Percentiles rank a stretch among this genome's conserved stretches.
phyloP scores from a whole-genome alignment of 2,329 filamentous ascomycete species.

The Huntiella omanensis region DNA sequence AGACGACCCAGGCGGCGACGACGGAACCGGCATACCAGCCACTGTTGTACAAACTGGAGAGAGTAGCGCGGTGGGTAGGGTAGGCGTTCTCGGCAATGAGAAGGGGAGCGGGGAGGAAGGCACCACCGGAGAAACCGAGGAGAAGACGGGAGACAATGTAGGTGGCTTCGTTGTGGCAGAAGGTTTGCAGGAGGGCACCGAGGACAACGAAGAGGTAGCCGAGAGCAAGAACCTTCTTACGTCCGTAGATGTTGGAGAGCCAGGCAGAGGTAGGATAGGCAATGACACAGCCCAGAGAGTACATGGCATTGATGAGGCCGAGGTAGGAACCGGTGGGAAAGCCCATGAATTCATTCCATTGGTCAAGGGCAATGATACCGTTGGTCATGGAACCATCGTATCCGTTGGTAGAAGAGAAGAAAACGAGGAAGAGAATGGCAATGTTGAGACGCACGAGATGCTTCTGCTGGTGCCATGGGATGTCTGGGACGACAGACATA shows the following conservation, averaged over 20 bases:
- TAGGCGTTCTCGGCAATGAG: slow-evolving; percentile 46
- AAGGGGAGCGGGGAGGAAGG: slow-evolving; percentile 43
- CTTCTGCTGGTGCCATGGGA: slow-evolving; percentile 56
- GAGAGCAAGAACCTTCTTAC: slow-evolving; percentile 26
- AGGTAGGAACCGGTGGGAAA: slow-evolving; percentile 24
- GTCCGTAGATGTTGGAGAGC: slow-evolving; percentile 27
- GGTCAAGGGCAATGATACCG: slow-evolving; percentile 25
- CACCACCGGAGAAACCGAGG: slow-evolving; percentile 21
- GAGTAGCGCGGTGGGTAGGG: slow-evolving; percentile 39
- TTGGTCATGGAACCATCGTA: slow-evolving; percentile 33
- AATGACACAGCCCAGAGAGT: slow-evolving; percentile 30
- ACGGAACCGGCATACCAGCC: slow-evolving; percentile 27
- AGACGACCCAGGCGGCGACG: slow-evolving; percentile 26
- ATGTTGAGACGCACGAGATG: slow-evolving; percentile 63
- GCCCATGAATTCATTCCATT: slow-evolving; percentile 15
- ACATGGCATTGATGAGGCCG: slow-evolving; percentile 31
- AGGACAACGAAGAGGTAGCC: slow-evolving; percentile 24
- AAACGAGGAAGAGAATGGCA: slow-evolving; percentile 29
- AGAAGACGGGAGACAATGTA: slow-evolving; percentile 39
- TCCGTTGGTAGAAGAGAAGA: slow-evolving; percentile 32
- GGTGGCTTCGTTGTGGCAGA: slow-evolving; percentile 23
- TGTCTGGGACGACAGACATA: slow-evolving; percentile 59
- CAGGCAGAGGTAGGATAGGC: slow-evolving; percentile 28
- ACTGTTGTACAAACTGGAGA: slow-evolving; percentile 37
- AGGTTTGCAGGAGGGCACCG: slow-evolving; percentile 16